Base-by-base conservation (phyloP, 176 grass and related monocot genomes). In the Microstegium vimineum region DNA sequence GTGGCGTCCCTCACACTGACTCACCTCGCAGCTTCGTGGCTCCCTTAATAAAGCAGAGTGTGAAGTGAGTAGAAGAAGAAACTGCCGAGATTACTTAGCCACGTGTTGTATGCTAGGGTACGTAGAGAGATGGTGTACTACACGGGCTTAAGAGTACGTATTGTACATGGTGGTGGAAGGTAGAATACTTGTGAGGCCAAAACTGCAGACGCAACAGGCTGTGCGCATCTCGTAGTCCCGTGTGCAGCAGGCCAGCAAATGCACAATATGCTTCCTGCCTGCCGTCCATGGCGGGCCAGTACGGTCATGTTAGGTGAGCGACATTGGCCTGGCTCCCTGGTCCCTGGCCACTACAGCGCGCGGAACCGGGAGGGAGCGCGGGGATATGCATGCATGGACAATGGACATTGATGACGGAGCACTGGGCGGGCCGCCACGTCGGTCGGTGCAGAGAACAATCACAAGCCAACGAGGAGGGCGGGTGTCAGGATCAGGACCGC, bases 401-500 rank as follows among this genome's bases (percentile, higher is more conserved):
- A n/a, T 15, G 37, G 17, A 43, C 16, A 38, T 27, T 15, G 68
- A 46, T 22, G 8, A 20, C 57, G 60, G 20, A 18, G 5, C 6
- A 10, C 52, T 8, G 38, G 30, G n/a, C n/a, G n/a, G n/a, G 12
- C 30, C 46, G 62, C 62, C 77, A 67, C 41, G 40, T 47, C 62
- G 62, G 45, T 17, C 20, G 77, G 45, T 38, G 64, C 78, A 80
- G 63, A 54, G 78, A 80, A 69, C 78, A 56, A 56, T 54, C 78
- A 31, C 78, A 68, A 80, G 26, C 20, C 77, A 67, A 80, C 77
- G 77, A 80, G 43, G 31, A 17, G 33, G 22, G 76, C 17, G 62
- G 65, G 32, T 17, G 37, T 8, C 28, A 27, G 61, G 26, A 31
- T 8, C 5, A 47, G 47, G 16, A 51, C 47, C 47, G 5, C 16